Percentiles rank a stretch among this genome's conserved stretches.
Evolutionary conservation across 345 rosid species (phyloP).

Genomic region (Eucalyptus lansdowneana): DNA sequence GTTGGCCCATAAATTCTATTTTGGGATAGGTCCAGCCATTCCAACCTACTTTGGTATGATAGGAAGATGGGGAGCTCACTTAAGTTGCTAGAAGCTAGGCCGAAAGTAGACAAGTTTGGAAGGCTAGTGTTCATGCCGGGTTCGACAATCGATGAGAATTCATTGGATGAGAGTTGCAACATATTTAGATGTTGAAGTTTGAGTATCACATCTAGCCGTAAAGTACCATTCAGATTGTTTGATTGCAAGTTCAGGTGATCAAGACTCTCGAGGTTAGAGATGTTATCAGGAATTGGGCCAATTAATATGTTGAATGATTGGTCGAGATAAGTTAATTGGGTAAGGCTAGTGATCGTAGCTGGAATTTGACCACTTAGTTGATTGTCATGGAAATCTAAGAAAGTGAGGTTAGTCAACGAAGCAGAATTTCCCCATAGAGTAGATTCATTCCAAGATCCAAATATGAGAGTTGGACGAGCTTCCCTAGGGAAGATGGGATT

Average conservation of each 20-base stretch:
- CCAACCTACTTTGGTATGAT: not conserved
- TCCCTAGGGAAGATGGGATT: not conserved
- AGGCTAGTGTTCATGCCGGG: not conserved
- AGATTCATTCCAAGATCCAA: not conserved
- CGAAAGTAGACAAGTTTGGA: not conserved
- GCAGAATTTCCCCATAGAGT: not conserved
- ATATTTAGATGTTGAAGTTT: not conserved
- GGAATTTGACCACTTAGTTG: not conserved
- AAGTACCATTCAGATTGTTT: not conserved
- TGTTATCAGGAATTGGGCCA: conserved; percentile 1
- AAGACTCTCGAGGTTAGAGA: not conserved
- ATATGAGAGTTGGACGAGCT: not conserved
- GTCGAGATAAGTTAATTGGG: not conserved
- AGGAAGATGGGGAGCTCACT: conserved; percentile 8
- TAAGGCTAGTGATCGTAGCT: not conserved
- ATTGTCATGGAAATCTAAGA: not conserved
- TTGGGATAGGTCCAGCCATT: not conserved
- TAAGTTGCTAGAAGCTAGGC: conserved; percentile 7
- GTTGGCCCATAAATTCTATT: conserved; percentile 1
- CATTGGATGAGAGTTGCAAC: not conserved
- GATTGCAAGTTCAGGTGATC: not conserved
- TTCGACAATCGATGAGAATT: not conserved
- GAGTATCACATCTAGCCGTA: not conserved
- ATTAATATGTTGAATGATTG: not conserved
- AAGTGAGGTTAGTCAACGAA: not conserved